These are phyloP conservation scores for Avena atlantica DNA, from an alignment of 176 grass and related monocot genomes.

Conservation along the genomic window DNA sequence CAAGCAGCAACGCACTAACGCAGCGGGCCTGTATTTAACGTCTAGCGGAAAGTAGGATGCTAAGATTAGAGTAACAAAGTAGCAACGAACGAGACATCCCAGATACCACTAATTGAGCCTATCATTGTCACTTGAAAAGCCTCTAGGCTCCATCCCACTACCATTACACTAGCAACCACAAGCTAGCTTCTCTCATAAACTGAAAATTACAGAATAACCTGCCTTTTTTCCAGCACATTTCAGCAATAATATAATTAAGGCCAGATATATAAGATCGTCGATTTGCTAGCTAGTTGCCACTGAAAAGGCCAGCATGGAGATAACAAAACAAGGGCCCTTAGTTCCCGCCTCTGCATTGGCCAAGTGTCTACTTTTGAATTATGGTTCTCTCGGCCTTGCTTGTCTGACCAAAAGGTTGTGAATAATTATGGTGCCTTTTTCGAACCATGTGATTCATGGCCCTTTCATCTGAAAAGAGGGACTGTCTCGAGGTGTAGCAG, in stretches of 20 bases:
- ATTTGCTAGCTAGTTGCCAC: slow-evolving; percentile 30
- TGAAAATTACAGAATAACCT: not conserved
- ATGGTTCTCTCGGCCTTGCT: too few relatives aligned
- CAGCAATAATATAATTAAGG: too few relatives aligned
- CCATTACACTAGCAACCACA: slow-evolving; percentile 24
- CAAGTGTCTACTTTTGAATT: not conserved
- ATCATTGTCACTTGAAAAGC: slow-evolving; percentile 1
- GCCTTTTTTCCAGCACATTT: not conserved
- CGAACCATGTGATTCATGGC: not conserved
- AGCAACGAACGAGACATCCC: too few relatives aligned
- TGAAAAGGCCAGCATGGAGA: not conserved
- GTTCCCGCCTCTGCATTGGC: not conserved
- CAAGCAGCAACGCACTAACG: not conserved
- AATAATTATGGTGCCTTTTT: not conserved
- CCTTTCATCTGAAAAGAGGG: slow-evolving; percentile 32
- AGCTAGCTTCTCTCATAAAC: not conserved
- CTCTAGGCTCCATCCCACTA: not conserved
- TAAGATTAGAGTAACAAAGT: too few relatives aligned
- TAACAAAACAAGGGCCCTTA: not conserved
- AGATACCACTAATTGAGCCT: not conserved
- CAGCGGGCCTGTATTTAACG: not conserved
- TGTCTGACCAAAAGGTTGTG: not conserved
- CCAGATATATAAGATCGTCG: not conserved
- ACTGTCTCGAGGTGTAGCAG: slow-evolving; percentile 23
- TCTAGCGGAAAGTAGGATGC: too few relatives aligned